phyloP scores from a whole-genome alignment of 176 grass and related monocot genomes.

The Lolium multiflorum region DNA sequence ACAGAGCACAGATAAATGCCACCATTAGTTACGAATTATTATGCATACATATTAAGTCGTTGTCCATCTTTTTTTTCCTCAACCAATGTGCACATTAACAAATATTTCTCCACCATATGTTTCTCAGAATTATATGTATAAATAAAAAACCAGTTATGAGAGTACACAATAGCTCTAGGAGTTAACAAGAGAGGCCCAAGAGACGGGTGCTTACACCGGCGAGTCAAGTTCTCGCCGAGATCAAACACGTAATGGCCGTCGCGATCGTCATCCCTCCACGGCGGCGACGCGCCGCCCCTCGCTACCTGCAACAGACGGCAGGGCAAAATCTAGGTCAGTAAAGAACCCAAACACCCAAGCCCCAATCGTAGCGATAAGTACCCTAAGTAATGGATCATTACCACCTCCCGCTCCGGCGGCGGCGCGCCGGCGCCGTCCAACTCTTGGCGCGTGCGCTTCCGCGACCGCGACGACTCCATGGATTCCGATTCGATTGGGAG shows the following conservation, averaged over 20 bases:
- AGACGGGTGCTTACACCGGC: constrained; percentile 67
- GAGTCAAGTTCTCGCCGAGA: constrained; percentile 92
- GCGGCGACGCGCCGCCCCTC: constrained; percentile 72
- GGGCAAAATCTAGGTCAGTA: constrained; percentile 34
- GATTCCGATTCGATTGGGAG: constrained; percentile 38
- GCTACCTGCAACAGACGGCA: constrained; percentile 49
- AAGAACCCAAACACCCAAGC: constrained; percentile 3
- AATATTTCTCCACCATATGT: background rate
- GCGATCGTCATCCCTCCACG: constrained; percentile 80
- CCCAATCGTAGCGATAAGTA: constrained; percentile 31
- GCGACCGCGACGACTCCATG: constrained; percentile 71
- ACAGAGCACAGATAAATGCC: background rate
- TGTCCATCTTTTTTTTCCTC: background rate
- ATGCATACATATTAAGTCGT: background rate
- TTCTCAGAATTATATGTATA: background rate
- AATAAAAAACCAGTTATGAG: background rate
- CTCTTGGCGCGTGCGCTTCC: constrained; percentile 71
- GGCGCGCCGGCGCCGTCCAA: constrained; percentile 41
- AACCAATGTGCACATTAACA: background rate
- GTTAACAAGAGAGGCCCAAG: constrained; percentile 15
- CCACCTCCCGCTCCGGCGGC: constrained; percentile 65
- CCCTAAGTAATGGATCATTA: constrained; percentile 21
- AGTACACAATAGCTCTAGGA: constrained; percentile 24
- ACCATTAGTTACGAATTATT: background rate
- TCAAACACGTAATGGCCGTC: constrained; percentile 93